Base-by-base conservation (phyloP, 768 basidiomycete species). In the Sporobolomyces roseus region DNA sequence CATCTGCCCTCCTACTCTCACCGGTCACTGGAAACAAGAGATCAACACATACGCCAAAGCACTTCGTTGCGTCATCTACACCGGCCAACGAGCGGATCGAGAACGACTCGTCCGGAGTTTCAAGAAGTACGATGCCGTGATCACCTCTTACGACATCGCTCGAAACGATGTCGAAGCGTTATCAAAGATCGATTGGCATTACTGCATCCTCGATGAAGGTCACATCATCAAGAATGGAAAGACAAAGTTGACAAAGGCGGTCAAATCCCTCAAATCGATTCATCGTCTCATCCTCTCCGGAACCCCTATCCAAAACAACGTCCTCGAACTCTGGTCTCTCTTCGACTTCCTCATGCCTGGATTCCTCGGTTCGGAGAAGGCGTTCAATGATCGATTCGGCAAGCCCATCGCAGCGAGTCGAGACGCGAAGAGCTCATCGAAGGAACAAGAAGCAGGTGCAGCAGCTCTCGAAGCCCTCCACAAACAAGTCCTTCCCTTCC, bases 271-370 rank as follows among this genome's bases (percentile, higher is more conserved):
- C 51, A 85, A 84, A 62, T 91, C 94, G 1, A 88, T 93, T 65
- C 96, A 99, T 79, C 87, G 96, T 29, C 82, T 99, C 27, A 90
- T 99, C 76, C 82, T 99, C 4, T 96, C 93, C 0, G 96, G 96
- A 43, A 99, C 96, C 9, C 96, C 96, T 0, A 98, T 99, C 65
- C 96, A 99, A 80, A 99, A 99, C 78, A 98, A 99, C 77, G 93
- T 99, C 3, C 82, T 99, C 55, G 96, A 99, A 77, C 81, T 99
- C 3, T 99, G 96, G 96, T 96, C 91, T 79, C 81, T 99, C 50
- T 99, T 99, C 78, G 96, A 99, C 79, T 99, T 98, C 81, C 81
- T 99, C 73, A 99, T 99, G 96, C 96, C 96, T 21, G 96, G 96
- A 5, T 98, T 99, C 81, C 81, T 99, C 59, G 96, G 96, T n/a